Evolutionary conservation across 768 basidiomycete species (phyloP), one percentile per base, ranked within the genome.

Genomic region (Hypsizygus marmoreus): DNA sequence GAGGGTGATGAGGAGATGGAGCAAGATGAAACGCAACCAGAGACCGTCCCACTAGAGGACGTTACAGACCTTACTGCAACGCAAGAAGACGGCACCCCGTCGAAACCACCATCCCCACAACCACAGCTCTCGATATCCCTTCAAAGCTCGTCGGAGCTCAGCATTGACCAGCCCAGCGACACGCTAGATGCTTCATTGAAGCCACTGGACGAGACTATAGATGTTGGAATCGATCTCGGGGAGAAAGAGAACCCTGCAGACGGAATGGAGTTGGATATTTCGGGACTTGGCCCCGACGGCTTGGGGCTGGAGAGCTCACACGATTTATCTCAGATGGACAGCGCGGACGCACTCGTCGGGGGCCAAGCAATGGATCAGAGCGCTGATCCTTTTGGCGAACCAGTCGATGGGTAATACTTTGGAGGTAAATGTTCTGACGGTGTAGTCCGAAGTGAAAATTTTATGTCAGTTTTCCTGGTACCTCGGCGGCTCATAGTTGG

Each of bases 1-100:
- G 90, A 91, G 35, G 79, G 79, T 34, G 83, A 86, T 40, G 88
- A 89, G 36, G 88, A 91, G 44, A 75, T 84, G 62, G 86, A 88
- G 44, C 77, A 81, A 50, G 88, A 88, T 43, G 87, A 86, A 49
- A 56, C 64, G 14, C 74, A 76, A 12, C 67, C 68, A 16, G 75
- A 53, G n/a, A 53, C 67, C 14, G 60, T 56, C 6, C 63, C 68
- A 36, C 58, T 62, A 29, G 49, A 56, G 14, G 63, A 61, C 34
- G 61, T 48, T 14, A 35, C 43, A 6, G 60, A 72, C n/a, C 57
- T 62, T 16, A 59, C 62, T 29, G 57, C 57, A 23, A 60, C 47
- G 31, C 69, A 69, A 46, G 76, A n/a, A n/a, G n/a, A 77, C 25
- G 82, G 82, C 47, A 61, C 65, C 22, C 75, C 71, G 14, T 82